phyloP scores from a whole-genome alignment of 148 eudicot genomes.

The Camellia lanceoleosa region DNA sequence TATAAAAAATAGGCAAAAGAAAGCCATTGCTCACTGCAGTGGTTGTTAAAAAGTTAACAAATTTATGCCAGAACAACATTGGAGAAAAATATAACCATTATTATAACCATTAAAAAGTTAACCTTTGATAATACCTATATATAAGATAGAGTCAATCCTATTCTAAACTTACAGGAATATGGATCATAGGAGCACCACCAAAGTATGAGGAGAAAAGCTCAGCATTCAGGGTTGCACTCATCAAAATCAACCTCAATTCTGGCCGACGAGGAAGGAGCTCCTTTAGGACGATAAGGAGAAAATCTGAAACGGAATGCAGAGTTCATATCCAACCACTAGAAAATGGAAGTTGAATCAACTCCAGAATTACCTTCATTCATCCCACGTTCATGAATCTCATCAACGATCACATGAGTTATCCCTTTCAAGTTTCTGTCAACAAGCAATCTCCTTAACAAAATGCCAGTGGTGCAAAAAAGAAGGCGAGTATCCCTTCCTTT shows the following conservation, averaged over 20 bases:
- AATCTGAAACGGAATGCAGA: conserved; percentile 59
- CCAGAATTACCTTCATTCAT: conserved; percentile 88
- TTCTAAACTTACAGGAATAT: conserved; percentile 82
- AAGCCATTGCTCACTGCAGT: too few relatives aligned
- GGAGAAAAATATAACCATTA: not conserved
- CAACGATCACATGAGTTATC: conserved; percentile 86
- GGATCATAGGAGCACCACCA: conserved; percentile 92
- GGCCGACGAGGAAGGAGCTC: conserved; percentile 94
- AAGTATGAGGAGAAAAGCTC: conserved; percentile 92
- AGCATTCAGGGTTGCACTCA: conserved; percentile 98
- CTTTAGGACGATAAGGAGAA: conserved; percentile 93
- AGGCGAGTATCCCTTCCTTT: conserved; percentile 96
- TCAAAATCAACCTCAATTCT: conserved; percentile 81
- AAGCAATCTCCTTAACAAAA: conserved; percentile 84
- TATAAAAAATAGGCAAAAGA: too few relatives aligned
- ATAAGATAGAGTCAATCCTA: not conserved
- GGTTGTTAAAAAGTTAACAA: not conserved
- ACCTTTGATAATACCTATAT: not conserved
- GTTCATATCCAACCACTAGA: conserved; percentile 13
- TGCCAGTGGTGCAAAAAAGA: conserved; percentile 94
- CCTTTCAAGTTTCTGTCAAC: conserved; percentile 81
- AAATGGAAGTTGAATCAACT: conserved; percentile 2
- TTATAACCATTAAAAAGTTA: not conserved
- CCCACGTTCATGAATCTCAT: conserved; percentile 99
- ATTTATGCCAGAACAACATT: not conserved